Evolutionary conservation across 306 rosid genomes (phyloP).

Genomic region (Senna tora): DNA sequence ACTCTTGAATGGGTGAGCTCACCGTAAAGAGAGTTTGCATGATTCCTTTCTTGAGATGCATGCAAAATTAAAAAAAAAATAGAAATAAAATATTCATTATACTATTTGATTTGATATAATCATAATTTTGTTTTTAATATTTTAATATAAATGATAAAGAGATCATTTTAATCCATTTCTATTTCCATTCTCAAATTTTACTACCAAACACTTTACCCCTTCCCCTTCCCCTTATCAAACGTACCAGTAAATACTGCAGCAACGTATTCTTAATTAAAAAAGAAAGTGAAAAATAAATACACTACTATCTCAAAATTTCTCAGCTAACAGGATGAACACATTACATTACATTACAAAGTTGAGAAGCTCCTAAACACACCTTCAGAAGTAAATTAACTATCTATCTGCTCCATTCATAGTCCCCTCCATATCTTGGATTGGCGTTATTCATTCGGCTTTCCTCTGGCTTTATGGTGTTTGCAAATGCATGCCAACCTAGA

Average conservation of each 20-base stretch:
- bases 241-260: not conserved
- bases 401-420: conserved; percentile 81
- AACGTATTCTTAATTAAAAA: not conserved
- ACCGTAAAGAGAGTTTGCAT: no score
- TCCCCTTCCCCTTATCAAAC: no score
- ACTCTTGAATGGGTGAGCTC: no score
- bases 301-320: conserved; percentile 29
- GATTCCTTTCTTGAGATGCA: no score
- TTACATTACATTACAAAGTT: conserved; percentile 22
- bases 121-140: no score
- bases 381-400: not conserved
- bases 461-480: conserved; percentile 68
- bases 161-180: no score
- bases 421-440: conserved; percentile 72
- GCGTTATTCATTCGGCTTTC: conserved; percentile 50
- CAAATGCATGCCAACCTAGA: conserved; percentile 87
- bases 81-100: no score
- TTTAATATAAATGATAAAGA: no score
- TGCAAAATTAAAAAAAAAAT: no score
- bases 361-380: conserved; percentile 11
- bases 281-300: not conserved
- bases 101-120: no score
- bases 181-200: no score
- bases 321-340: conserved; percentile 24
- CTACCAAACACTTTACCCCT: no score